Conservation (phyloP, 1,284 basidiomycete species). For the Paramarasmius palmivorus region DNA sequence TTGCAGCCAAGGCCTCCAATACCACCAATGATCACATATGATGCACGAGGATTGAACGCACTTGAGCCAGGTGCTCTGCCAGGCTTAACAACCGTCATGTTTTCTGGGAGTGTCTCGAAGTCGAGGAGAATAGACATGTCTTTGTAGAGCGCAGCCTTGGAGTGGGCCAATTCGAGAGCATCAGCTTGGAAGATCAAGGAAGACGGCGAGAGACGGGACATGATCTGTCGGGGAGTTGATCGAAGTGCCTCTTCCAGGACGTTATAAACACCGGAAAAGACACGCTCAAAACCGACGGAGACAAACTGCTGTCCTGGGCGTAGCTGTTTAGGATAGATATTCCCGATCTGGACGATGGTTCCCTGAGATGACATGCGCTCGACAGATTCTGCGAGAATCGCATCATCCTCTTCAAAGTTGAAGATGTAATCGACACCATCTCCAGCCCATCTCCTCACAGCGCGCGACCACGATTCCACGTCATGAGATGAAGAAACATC, state of each 20-base stretch:
- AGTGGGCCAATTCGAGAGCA: background rate
- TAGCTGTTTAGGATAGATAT: background rate
- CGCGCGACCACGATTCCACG: background rate
- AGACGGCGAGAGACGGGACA: constrained; percentile 2
- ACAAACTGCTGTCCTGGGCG: background rate
- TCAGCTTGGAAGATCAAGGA: constrained; percentile 1
- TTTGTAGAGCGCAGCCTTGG: background rate
- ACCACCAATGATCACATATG: constrained; percentile 1
- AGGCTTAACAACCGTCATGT: background rate
- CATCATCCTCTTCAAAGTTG: constrained; percentile 1
- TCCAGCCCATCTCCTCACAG: background rate
- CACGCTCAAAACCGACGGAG: background rate
- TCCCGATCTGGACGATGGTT: constrained; percentile 3
- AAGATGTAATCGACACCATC: constrained; percentile 2
- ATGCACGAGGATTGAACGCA: background rate
- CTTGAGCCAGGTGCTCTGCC: background rate
- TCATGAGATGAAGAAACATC: background rate
- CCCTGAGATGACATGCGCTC: background rate
- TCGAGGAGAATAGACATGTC: constrained; percentile 1
- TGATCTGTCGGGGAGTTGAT: background rate
- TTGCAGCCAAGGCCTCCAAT: background rate
- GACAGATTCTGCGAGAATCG: background rate
- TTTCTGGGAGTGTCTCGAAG: background rate
- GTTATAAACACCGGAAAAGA: background rate
- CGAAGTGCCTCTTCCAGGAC: background rate